Conservation (phyloP, 768 basidiomycete species). For the Boletus patriciae region DNA sequence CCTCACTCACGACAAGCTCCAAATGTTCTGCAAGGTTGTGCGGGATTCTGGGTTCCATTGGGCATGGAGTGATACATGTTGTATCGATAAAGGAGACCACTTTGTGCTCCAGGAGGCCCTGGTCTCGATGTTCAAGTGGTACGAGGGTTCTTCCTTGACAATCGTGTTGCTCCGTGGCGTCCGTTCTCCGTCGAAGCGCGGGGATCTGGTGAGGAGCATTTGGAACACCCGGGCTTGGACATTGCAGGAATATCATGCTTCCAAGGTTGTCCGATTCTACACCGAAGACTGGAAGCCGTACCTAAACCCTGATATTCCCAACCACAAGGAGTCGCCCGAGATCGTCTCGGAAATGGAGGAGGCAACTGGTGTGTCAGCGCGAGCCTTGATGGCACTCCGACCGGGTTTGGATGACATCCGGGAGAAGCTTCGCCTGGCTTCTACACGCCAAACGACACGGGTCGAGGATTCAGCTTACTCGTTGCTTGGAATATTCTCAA, state of each 20-base stretch:
- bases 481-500: not conserved
- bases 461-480: not conserved
- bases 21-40: not conserved
- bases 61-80: not conserved
- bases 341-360: not conserved
- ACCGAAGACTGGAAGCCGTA: not conserved
- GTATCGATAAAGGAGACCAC: not conserved
- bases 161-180: too few species aligned
- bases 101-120: too few species aligned
- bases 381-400: not conserved
- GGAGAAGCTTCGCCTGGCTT: not conserved
- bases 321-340: not conserved
- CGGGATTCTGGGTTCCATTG: not conserved
- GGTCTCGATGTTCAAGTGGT: too few species aligned
- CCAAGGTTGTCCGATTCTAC: too few species aligned
- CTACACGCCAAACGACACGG: constrained; percentile 3
- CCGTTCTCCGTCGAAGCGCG: too few species aligned
- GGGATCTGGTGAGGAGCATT: too few species aligned
- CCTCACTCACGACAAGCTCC: not conserved
- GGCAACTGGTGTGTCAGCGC: not conserved
- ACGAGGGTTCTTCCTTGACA: too few species aligned
- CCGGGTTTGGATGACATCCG: not conserved
- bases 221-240: too few species aligned
- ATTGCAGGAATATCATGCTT: too few species aligned
- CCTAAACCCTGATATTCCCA: not conserved